Evolutionary conservation across 2,329 filamentous ascomycete species (phyloP).

Genomic region (Niveomyces coronatus): DNA sequence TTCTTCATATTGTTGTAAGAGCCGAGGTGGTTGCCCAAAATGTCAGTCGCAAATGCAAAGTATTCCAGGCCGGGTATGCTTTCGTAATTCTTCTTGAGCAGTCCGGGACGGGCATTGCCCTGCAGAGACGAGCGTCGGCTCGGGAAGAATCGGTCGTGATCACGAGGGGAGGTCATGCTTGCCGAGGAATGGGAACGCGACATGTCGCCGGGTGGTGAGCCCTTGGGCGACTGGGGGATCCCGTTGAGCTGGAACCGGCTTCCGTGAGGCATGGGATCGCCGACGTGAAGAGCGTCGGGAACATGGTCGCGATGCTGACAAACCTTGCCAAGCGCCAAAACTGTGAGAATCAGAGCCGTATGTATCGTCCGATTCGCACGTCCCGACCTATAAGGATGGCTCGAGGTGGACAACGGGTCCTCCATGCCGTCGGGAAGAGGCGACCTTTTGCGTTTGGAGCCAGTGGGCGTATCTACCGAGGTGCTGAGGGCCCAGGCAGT

Average conservation of each 20-base stretch:
- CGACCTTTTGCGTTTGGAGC: constrained; percentile 48
- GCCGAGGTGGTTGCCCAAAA: constrained; percentile 71
- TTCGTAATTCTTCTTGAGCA: constrained; percentile 56
- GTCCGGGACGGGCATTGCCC: constrained; percentile 22
- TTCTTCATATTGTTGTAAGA: constrained; percentile 72
- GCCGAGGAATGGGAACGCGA: constrained; percentile 39
- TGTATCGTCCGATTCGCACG: constrained; percentile 57
- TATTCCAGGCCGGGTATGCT: constrained; percentile 83
- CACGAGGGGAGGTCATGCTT: constrained; percentile 41
- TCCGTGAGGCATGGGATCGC: constrained; percentile 22
- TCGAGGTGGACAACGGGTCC: constrained; percentile 18
- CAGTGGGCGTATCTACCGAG: constrained; percentile 19
- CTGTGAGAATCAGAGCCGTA: constrained; percentile 71
- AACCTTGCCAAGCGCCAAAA: constrained; percentile 80
- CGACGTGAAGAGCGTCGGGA: constrained; percentile 42
- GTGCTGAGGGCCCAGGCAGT: constrained; percentile 24
- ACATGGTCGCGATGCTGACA: constrained; percentile 47
- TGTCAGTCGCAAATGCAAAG: constrained; percentile 76
- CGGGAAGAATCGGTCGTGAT: constrained; percentile 33
- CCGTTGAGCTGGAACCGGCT: constrained; percentile 37
- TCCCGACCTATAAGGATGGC: constrained; percentile 28
- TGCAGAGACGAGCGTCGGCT: constrained; percentile 45
- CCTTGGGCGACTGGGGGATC: constrained; percentile 39
- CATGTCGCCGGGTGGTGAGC: constrained; percentile 39
- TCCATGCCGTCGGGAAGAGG: constrained; percentile 29